Evolutionary conservation across 2,329 filamentous ascomycete genomes (phyloP), one percentile per base, ranked within the genome.

Genomic region (Grosmannia serpens): DNA sequence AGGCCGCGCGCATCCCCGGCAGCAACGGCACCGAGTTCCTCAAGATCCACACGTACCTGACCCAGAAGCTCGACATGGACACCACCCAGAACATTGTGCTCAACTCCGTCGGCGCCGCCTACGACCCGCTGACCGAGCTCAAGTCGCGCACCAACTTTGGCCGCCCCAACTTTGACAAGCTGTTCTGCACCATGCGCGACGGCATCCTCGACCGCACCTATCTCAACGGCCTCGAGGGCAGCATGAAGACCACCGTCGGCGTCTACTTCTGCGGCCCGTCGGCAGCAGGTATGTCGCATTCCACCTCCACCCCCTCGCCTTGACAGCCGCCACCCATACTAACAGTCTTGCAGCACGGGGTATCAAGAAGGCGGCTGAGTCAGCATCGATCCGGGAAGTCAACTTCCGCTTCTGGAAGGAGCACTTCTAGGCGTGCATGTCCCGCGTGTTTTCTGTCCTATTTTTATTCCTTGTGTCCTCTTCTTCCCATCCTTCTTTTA

Each of bases 351-450:
- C 81, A 74, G 92, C 92, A 8, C 82, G 91, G 64, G 84, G 89
- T 67, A 96, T 99, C 70, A 87, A 88, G 72, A 83, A 84, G 69
- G 91, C 92, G 20, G 88, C 89, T 64, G 88, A 87, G 68, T 71
- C 77, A 57, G 86, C 87, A 20, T 88, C 84, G 15, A 84, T 82
- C 44, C 82, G 82, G 62, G 88, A 95, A 65, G 90, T 99, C 59
- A 83, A 86, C 67, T 99, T 97, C 77, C 88, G 89, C 67, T 99
- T 99, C 78, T 99, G 94, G 94, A 99, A 99, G 77, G 94, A 99
- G 74, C 92, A 99, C 70, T 86, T 86, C 69, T 86, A 79, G 70
- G 61, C 62, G 59, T 50, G 49, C 31, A n/a, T 29, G 24, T 46
- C 22, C 22, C 35, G 53, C 22, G 41, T 57, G 27, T 46, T 57